Evolutionary conservation across 768 basidiomycete genomes (phyloP), one percentile per base, ranked within the genome.

Genomic region (Suillus ampliporus): DNA sequence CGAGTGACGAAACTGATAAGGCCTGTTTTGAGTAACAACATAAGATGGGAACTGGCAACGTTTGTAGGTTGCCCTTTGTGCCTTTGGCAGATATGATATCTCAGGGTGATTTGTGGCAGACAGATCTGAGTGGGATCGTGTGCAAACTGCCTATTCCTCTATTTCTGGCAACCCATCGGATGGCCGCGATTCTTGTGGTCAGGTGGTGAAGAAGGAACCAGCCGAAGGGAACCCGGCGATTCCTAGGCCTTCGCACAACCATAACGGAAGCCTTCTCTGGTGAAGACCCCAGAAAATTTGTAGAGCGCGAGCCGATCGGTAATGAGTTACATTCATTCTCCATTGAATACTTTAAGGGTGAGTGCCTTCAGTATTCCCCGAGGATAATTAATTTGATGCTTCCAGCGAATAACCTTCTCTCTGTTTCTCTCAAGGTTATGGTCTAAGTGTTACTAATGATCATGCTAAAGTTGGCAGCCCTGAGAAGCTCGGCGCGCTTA

Each of bases 211-310:
- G 26, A 28, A 59, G 5, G 19, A 21, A 11, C n/a, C 17, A 9
- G 23, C 37, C 48, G 44, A 51, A 54, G 23, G 26, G 9, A 15
- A 23, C 13, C 43, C 34, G 51, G 28, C n/a, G 37, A 53, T 54
- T 54, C 48, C 35, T 17, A 23, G 11, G 31, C 13, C 47, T 53
- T 59, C 34, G 34, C 58, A 53, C 14, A 56, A 38, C 23, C 23
- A 60, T 40, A 17, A 60, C 59, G 59, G 59, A 60, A 60, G 59
- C 2, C 53, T 60, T 60, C 53, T 28, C 13, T 37, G 31, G 31
- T 51, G 15, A 37, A 51, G 13, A 48, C 50, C 58, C 58, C 21
- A 50, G n/a, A 59, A 54, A 58, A 2, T 28, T 26, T 28, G 11
- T 2, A 51, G 19, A 13, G 3, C 3, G 50, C 50, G 50, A 5